Conservation (phyloP, 2,329 filamentous ascomycete species). For the Sporothrix globosa region DNA sequence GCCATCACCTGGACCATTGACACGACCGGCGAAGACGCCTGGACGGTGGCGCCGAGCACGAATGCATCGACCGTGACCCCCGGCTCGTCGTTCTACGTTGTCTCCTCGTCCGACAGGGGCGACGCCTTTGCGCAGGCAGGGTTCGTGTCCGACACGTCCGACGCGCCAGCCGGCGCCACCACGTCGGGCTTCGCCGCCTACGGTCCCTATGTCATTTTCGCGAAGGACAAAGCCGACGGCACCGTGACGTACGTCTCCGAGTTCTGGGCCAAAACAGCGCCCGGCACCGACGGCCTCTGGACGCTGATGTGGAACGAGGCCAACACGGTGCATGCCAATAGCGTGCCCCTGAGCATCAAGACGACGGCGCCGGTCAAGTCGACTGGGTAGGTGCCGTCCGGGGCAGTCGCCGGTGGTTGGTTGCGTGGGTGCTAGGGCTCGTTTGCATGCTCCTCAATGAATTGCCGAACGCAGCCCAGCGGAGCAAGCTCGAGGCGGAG, state of each 20-base stretch:
- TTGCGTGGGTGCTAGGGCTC: too few relatives aligned
- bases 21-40: slow-evolving; percentile 18
- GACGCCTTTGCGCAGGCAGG: slow-evolving; percentile 11
- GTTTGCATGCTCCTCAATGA: too few relatives aligned
- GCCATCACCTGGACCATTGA: slow-evolving; percentile 31
- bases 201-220: slow-evolving; percentile 29
- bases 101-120: slow-evolving; percentile 3
- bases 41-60: slow-evolving; percentile 22
- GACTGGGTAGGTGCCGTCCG: background rate
- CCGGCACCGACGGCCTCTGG: slow-evolving; percentile 28
- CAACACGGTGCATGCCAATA: slow-evolving; percentile 12
- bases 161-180: slow-evolving; percentile 8
- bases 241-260: slow-evolving; percentile 24
- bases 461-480: too few relatives aligned
- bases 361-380: slow-evolving; percentile 10
- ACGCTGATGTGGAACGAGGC: slow-evolving; percentile 33
- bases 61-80: background rate
- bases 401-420: too few relatives aligned
- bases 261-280: slow-evolving; percentile 25
- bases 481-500: too few relatives aligned
- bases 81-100: slow-evolving; percentile 13
- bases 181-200: slow-evolving; percentile 29
- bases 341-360: slow-evolving; percentile 7
- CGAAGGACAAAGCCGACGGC: background rate
- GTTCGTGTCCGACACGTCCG: background rate